Evolutionary conservation across 768 basidiomycete species (phyloP), one percentile per base, ranked within the genome.

Genomic region (Amanita inopinata): DNA sequence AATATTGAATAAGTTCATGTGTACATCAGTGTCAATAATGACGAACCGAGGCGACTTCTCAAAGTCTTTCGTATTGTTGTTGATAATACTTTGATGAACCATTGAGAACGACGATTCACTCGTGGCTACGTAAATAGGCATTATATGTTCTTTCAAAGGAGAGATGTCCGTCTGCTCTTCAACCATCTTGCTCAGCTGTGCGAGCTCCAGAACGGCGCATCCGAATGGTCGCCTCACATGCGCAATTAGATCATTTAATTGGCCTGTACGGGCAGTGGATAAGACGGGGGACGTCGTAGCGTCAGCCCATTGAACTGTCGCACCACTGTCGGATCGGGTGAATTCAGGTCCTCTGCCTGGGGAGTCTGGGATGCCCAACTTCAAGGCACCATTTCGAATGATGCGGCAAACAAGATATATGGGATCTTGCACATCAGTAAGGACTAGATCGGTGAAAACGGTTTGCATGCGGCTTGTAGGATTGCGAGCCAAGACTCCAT

Each of bases 51-150:
- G 51, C 0, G 83, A 84, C 56, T 88, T 90, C 52, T 87, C 86
- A 49, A 76, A 90, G 53, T 93, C 88, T 57, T 77, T 83, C 19
- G 60, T 62, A 45, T 86, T 83, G 46, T 74, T 74, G 20, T 76
- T 78, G 51, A 98, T 88, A 56, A 98, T 87, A 55, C 91, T 90
- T 61, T 97, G 91, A 61, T 98, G 94, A 28, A 98, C 72, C 69
- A 84, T 94, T 2, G 91, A 89, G 56, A 96, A 96, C 18, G 80
- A 70, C 4, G 78, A 73, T 56, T 98, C 94, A 52, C 83, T 84
- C 3, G 71, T 70, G 0, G 94, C 86, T 1, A 81, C 71, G 52
- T 75, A 93, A 40, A 98, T 96, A 1, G 86, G 83, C 80, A 97
- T 89, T 0, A 75, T 73, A 54, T 87, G 73, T 58, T 97, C 93